These are phyloP conservation scores for Pseudogymnoascus verrucosus DNA, from an alignment of 2,329 filamentous ascomycete species.

Conservation along the genomic window DNA sequence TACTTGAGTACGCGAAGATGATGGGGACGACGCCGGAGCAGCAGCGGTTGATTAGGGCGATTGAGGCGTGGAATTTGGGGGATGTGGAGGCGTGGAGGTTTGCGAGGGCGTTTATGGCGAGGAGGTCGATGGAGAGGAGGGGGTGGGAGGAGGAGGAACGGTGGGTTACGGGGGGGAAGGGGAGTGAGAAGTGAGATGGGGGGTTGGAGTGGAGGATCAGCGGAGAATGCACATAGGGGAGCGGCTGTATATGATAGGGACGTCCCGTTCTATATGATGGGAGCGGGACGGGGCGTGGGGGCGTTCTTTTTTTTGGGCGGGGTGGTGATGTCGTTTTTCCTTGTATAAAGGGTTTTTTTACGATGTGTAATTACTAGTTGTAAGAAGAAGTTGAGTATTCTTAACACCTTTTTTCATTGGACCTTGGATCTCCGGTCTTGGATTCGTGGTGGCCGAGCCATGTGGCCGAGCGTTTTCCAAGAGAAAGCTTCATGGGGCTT, in stretches of 20 bases:
- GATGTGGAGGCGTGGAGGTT: conserved; percentile 76
- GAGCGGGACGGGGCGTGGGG: not conserved
- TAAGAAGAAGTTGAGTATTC: not conserved
- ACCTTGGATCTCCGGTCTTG: not conserved
- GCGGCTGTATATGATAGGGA: not conserved
- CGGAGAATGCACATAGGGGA: not conserved
- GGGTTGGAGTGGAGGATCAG: not conserved
- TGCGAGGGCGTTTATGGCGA: conserved; percentile 57
- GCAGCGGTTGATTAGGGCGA: conserved; percentile 41
- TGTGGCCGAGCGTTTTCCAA: not conserved
- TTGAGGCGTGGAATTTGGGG: conserved; percentile 61
- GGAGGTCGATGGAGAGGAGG: no score
- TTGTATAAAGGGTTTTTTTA: not conserved
- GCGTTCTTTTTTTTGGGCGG: not conserved
- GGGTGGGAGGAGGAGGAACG: no score
- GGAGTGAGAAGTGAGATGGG: conserved; percentile 21
- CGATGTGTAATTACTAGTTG: not conserved
- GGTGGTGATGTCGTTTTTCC: not conserved
- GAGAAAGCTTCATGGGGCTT: not conserved
- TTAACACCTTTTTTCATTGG: not conserved
- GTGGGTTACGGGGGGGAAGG: no score
- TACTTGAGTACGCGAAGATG: conserved; percentile 48
- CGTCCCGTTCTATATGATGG: not conserved
- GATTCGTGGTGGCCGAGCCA: not conserved
- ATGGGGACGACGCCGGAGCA: conserved; percentile 35